A percentile compares a stretch with the other conserved stretches of the same genome.
These are phyloP conservation scores for Pseudopithomyces chartarum DNA, from an alignment of 2,329 filamentous ascomycete genomes.

Conservation along the genomic window DNA sequence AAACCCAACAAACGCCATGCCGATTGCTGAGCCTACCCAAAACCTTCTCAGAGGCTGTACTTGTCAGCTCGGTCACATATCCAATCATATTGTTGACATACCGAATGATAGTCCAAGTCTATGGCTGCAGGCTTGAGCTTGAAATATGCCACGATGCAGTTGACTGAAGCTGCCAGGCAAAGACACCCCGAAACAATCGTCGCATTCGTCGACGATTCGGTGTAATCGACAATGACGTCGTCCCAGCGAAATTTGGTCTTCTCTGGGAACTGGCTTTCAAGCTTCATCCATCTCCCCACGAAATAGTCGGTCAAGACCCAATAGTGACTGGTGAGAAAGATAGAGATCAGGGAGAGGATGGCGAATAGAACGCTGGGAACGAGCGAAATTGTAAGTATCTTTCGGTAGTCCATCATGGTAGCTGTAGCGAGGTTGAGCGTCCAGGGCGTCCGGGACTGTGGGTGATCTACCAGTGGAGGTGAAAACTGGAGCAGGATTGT, in stretches of 20 bases:
- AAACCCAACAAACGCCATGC: conserved; percentile 22
- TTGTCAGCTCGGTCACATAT: background rate
- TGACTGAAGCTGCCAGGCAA: conserved; percentile 26
- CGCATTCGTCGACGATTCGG: conserved; percentile 26
- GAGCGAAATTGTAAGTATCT: conserved; percentile 27
- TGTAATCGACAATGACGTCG: conserved; percentile 34
- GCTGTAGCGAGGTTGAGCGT: too few relatives aligned
- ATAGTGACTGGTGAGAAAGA: conserved; percentile 34
- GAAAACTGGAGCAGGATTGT: background rate
- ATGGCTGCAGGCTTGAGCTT: conserved; percentile 29
- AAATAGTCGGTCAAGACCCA: conserved; percentile 39
- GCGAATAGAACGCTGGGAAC: conserved; percentile 30
- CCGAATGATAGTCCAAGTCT: conserved; percentile 28
- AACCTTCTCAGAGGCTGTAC: conserved; percentile 32
- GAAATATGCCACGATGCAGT: conserved; percentile 30
- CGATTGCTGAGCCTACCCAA: conserved; percentile 27
- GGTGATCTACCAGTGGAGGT: background rate
- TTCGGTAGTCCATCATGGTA: conserved; percentile 7
- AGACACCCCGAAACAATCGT: conserved; percentile 35
- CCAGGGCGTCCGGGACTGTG: too few relatives aligned
- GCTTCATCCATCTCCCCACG: conserved; percentile 22
- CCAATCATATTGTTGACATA: conserved; percentile 13
- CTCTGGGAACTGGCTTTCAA: conserved; percentile 24
- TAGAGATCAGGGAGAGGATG: conserved; percentile 33
- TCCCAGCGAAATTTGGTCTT: conserved; percentile 23